Evolutionary conservation across 1,284 basidiomycete genomes (phyloP).

Genomic region (Chiua sp.): DNA sequence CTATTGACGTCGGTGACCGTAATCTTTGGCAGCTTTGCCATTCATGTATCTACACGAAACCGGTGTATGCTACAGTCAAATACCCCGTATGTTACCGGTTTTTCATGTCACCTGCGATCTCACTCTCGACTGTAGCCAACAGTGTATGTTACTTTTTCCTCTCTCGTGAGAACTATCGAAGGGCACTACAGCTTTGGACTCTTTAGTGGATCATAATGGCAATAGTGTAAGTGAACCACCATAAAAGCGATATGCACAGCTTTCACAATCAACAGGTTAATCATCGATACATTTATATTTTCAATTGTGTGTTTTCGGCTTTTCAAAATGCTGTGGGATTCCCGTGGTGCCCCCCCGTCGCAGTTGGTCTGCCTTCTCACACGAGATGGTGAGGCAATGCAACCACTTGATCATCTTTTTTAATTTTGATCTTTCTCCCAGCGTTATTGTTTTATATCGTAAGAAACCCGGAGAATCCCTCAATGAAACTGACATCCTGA

Average conservation of each 20-base stretch:
- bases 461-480: not conserved
- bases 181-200: not conserved
- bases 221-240: constrained; percentile 15
- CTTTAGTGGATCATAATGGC: constrained; percentile 24
- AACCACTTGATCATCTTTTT: too few relatives aligned
- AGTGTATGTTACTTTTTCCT: constrained; percentile 12
- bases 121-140: constrained; percentile 6
- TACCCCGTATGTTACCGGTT: constrained; percentile 14
- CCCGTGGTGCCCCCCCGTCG: constrained; percentile 5
- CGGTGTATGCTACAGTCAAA: constrained; percentile 12
- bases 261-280: constrained; percentile 11
- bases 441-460: constrained; percentile 26
- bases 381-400: constrained; percentile 23
- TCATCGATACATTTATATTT: constrained; percentile 21
- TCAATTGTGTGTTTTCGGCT: constrained; percentile 8
- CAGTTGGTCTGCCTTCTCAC: constrained; percentile 16
- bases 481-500: constrained; percentile 1
- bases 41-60: constrained; percentile 13
- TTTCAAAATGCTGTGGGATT: not conserved
- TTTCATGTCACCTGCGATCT: not conserved
- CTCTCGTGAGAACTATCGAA: not conserved
- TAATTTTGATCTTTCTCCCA: not conserved
- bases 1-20: too few relatives aligned
- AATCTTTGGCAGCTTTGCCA: not conserved
- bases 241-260: not conserved